phyloP scores from a whole-genome alignment of 108 stramenopile species.

The Cyclostephanos tholiformis region DNA sequence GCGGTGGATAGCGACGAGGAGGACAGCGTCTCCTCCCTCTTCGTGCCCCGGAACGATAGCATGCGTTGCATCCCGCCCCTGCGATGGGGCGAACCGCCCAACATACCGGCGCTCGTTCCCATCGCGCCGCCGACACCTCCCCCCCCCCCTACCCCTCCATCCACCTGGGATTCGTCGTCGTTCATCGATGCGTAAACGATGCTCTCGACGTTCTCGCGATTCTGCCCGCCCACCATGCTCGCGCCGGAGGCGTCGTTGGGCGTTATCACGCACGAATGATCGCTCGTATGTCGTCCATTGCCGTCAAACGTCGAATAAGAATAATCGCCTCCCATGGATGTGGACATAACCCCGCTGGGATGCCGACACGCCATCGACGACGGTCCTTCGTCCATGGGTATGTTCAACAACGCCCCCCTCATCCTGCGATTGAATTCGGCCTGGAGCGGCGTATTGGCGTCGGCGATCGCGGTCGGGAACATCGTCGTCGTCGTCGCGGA shows the following conservation, averaged over 20 bases:
- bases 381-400: conserved; percentile 62
- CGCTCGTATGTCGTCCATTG: not conserved
- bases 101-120: no score
- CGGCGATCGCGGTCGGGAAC: conserved; percentile 18
- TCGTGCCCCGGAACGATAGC: conserved; percentile 44
- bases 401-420: conserved; percentile 78
- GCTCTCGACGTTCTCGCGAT: conserved; percentile 41
- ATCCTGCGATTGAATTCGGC: conserved; percentile 84
- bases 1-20: conserved; percentile 16
- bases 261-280: not conserved
- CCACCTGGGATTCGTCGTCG: conserved; percentile 21
- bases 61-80: conserved; percentile 25
- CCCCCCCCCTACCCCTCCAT: conserved; percentile 5
- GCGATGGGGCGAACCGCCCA: conserved; percentile 4
- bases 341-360: not conserved
- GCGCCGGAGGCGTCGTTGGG: conserved; percentile 14
- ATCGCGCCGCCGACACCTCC: not conserved
- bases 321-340: not conserved
- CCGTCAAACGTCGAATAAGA: not conserved
- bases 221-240: conserved; percentile 12
- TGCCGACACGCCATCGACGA: not conserved
- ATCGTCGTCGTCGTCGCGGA: not conserved
- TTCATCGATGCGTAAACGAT: conserved; percentile 39
- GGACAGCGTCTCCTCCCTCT: conserved; percentile 10
- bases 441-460: conserved; percentile 73